Evolutionary conservation across 106 monocot genomes (phyloP), one percentile per base, ranked within the genome.

Genomic region (Dioscorea alata): DNA sequence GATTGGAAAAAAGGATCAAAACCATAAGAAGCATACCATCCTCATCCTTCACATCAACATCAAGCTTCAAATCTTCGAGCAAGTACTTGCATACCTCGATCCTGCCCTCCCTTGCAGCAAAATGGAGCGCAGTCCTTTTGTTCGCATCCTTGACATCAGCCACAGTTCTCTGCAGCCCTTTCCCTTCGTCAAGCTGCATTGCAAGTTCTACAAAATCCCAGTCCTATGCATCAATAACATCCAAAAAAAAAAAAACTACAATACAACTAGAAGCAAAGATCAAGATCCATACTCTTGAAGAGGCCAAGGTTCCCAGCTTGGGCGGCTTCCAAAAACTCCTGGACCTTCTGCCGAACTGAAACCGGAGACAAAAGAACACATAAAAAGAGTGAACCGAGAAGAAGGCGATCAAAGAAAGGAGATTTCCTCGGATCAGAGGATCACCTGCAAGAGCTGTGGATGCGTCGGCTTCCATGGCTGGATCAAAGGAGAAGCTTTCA

Each of bases 101-200:
- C 75, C 66, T 85, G 58, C 95, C 95, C 70, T 96, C 91, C 80
- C 88, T 84, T 13, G 95, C 95, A 0, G 95, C 91, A 35, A 96
- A 96, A 67, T 96, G 95, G 12, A 96, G 88, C 23, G 91, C 95
- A 13, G 91, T 91, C 76, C 95, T 81, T 34, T 91, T 88, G 71
- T 96, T 91, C 6, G 95, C 95, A 61, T 96, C 95, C 80, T 86
- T 91, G 25, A 96, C 82, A 23, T 82, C 95, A 2, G 85, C 83
- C 59, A 81, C 86, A 16, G 91, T 84, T 64, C 34, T 72, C 23
- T 81, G 73, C 75, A 86, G 51, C 66, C 86, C 91, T 64, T 89
- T 91, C 68, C 84, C 88, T 33, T 90, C 88, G 23, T 79, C 86
- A 69, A 91, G 60, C 74, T 73, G 79, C 83, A 17, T 74, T 57